These are phyloP conservation scores for Suhomyces sp. DNA, from an alignment of 805 yeast genomes.

Conservation along the genomic window DNA sequence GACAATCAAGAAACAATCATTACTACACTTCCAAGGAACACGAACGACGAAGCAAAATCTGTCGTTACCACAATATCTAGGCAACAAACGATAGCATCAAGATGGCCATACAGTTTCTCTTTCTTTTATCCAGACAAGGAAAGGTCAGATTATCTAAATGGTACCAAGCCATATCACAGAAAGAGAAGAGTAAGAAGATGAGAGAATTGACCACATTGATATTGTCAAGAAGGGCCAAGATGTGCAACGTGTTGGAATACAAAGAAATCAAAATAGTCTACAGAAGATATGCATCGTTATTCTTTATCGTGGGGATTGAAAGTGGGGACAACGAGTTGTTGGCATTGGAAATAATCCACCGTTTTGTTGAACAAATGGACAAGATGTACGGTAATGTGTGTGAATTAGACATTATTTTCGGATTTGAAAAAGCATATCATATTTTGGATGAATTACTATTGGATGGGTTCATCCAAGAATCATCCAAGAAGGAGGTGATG, in stretches of 20 bases:
- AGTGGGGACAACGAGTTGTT: constrained; percentile 82
- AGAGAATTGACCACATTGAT: constrained; percentile 85
- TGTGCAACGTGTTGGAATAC: constrained; percentile 93
- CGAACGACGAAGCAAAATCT: too few species aligned
- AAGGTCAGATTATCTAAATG: constrained; percentile 91
- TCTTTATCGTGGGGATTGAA: constrained; percentile 85
- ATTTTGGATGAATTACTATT: constrained; percentile 85
- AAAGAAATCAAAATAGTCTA: constrained; percentile 83
- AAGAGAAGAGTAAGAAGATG: constrained; percentile 80
- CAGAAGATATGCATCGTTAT: constrained; percentile 89
- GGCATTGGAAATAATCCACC: constrained; percentile 82
- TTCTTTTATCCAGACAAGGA: constrained; percentile 90
- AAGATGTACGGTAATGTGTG: constrained; percentile 93
- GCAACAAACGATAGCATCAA: too few species aligned
- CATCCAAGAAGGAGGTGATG: constrained; percentile 76
- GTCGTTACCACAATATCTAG: too few species aligned
- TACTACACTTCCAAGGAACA: too few species aligned
- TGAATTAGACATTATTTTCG: constrained; percentile 94
- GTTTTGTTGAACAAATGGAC: constrained; percentile 97
- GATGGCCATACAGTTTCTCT: constrained; percentile 78
- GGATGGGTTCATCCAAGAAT: constrained; percentile 86
- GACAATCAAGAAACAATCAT: too few species aligned
- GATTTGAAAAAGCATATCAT: constrained; percentile 90
- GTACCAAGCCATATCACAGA: constrained; percentile 81
- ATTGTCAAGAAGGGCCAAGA: constrained; percentile 80